Conservation (phyloP, 495 filamentous ascomycete species). For the Zalerion maritima region DNA sequence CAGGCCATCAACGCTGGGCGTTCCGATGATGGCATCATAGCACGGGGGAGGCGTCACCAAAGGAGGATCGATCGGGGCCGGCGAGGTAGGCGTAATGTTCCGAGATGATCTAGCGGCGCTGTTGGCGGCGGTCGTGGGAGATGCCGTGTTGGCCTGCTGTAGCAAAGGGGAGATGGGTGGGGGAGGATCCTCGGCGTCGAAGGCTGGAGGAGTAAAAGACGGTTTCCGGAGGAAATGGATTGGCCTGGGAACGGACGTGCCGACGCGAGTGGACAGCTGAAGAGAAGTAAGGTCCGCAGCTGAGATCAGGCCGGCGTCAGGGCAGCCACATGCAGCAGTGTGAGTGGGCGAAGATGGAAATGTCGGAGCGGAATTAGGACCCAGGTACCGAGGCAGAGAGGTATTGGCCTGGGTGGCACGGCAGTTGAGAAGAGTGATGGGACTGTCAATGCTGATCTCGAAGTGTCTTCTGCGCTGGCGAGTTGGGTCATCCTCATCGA, state of each 20-base stretch:
- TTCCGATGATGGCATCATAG: slow-evolving; percentile 73
- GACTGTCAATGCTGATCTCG: slow-evolving; percentile 97
- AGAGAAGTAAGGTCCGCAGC: slow-evolving; percentile 15
- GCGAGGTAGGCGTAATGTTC: slow-evolving; percentile 13
- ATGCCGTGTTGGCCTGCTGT: no score
- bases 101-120: no score
- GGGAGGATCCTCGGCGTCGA: slow-evolving; percentile 77
- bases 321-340: slow-evolving; percentile 62
- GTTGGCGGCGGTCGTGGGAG: no score
- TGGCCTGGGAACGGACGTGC: slow-evolving; percentile 31
- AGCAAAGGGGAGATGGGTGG: no score
- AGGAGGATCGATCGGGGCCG: slow-evolving; percentile 25
- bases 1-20: slow-evolving; percentile 62
- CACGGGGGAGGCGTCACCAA: slow-evolving; percentile 75
- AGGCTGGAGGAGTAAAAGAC: slow-evolving; percentile 80
- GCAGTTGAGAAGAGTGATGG: slow-evolving; percentile 90
- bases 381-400: slow-evolving; percentile 70
- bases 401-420: slow-evolving; percentile 86
- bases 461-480: slow-evolving; percentile 80
- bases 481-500: slow-evolving; percentile 62
- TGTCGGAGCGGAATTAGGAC: slow-evolving; percentile 35
- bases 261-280: slow-evolving; percentile 5
- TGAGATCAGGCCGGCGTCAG: slow-evolving; percentile 44
- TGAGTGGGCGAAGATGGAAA: slow-evolving; percentile 14
- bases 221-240: slow-evolving; percentile 85